Evolutionary conservation across 352 stramenopile species (phyloP).

Genomic region (Pythium sukuiense): DNA sequence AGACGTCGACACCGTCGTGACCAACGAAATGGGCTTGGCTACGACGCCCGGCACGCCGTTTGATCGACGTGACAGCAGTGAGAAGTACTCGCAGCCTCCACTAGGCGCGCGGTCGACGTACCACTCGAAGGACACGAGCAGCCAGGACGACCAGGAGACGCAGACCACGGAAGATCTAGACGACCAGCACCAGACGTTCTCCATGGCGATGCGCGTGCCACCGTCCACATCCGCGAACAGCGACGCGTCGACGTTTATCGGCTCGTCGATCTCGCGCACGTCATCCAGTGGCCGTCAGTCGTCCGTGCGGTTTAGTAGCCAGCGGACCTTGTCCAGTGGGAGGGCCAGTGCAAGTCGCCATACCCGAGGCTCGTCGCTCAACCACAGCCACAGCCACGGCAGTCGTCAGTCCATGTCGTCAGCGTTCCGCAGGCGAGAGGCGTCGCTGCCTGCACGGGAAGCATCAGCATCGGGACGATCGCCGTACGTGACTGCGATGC

Average conservation of each 20-base stretch:
- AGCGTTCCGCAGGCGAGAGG: not conserved
- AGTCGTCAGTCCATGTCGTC: constrained; percentile 6
- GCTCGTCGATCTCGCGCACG: constrained; percentile 19
- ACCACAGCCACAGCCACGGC: not conserved
- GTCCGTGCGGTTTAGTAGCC: constrained; percentile 27
- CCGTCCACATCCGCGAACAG: constrained; percentile 8
- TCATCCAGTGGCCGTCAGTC: constrained; percentile 20
- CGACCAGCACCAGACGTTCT: constrained; percentile 6
- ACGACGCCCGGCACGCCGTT: not conserved
- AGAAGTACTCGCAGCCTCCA: constrained; percentile 14
- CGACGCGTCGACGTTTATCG: constrained; percentile 21
- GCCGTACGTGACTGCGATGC: not conserved
- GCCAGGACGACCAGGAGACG: constrained; percentile 7
- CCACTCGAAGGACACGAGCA: constrained; percentile 18
- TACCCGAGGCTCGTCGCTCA: constrained; percentile 15
- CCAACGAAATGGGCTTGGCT: not conserved
- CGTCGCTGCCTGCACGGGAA: not conserved
- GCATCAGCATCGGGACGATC: not conserved
- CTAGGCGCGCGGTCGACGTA: constrained; percentile 1
- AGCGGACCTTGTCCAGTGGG: constrained; percentile 13
- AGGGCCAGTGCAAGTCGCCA: not conserved
- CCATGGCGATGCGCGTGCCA: not conserved
- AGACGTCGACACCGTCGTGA: constrained; percentile 24
- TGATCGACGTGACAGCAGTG: constrained; percentile 17
- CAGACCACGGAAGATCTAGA: constrained; percentile 10